These are phyloP conservation scores for Hymenoscyphus infarciens DNA, from an alignment of 2,329 filamentous ascomycete species.

Conservation along the genomic window DNA sequence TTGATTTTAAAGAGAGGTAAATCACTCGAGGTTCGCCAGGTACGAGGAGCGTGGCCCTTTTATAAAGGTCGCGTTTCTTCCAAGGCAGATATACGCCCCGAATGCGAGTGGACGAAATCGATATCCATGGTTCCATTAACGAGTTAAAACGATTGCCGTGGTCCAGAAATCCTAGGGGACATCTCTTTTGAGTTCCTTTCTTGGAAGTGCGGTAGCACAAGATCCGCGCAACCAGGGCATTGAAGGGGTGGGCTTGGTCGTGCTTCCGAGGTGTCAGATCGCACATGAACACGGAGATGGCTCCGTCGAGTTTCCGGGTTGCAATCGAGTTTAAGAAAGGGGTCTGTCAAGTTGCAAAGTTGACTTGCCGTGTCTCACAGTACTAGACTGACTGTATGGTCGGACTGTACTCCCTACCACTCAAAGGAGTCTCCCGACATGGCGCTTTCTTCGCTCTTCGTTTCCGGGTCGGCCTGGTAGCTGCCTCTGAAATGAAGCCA, in stretches of 20 bases:
- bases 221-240: neutral
- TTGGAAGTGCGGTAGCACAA: neutral
- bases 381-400: neutral
- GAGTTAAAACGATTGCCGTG: neutral
- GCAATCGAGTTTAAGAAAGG: neutral
- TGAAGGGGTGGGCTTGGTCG: neutral
- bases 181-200: neutral
- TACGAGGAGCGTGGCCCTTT: slow-evolving; percentile 1
- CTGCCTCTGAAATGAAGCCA: neutral
- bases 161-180: neutral
- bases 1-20: neutral
- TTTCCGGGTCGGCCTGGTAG: neutral
- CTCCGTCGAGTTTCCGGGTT: neutral
- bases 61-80: neutral
- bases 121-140: neutral
- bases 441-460: neutral
- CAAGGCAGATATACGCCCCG: neutral
- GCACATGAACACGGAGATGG: neutral
- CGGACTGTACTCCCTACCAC: neutral
- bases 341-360: neutral
- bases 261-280: slow-evolving; percentile 3
- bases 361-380: neutral
- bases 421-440: neutral
- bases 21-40: neutral
- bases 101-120: neutral